Evolutionary conservation across 106 monocot genomes (phyloP).

Genomic region (Chionographis japonica): DNA sequence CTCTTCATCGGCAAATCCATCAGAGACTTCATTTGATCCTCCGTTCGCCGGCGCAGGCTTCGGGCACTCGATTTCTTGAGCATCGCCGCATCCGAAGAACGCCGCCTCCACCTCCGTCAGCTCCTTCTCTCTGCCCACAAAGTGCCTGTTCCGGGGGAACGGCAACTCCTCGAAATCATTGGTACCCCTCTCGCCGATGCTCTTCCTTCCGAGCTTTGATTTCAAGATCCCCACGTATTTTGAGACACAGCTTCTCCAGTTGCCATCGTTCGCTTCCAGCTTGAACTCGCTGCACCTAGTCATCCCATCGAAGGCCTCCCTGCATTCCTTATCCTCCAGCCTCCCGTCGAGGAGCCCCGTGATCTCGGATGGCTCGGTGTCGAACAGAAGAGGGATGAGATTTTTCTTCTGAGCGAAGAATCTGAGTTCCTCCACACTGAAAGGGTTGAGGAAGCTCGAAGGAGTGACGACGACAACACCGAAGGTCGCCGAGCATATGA

Average conservation of each 20-base stretch:
- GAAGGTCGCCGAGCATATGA: conserved; percentile 72
- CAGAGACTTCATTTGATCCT: conserved; percentile 24
- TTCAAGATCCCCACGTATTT: conserved; percentile 46
- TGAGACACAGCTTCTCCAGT: conserved; percentile 70
- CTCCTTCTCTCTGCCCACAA: conserved; percentile 36
- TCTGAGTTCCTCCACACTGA: conserved; percentile 71
- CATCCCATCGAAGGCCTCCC: conserved; percentile 69
- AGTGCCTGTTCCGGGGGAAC: conserved; percentile 21
- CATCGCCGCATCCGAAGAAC: conserved; percentile 25
- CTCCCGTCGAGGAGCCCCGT: conserved; percentile 43
- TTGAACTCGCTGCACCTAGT: conserved; percentile 44
- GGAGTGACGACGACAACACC: conserved; percentile 64
- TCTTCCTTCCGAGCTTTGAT: conserved; percentile 65
- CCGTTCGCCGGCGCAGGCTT: conserved; percentile 21
- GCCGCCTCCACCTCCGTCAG: conserved; percentile 19
- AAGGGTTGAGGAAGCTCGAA: conserved; percentile 56
- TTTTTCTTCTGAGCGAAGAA: conserved; percentile 97
- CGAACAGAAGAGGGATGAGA: conserved; percentile 70
- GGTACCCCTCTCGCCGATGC: conserved; percentile 2
- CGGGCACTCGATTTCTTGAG: conserved; percentile 26
- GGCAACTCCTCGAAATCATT: conserved; percentile 18
- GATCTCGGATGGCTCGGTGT: conserved; percentile 56
- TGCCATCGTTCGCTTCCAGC: conserved; percentile 68
- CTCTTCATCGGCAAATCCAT: conserved; percentile 83
- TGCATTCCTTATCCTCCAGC: conserved; percentile 57